Evolutionary conservation across 371 early-diverging fungal genomes (phyloP), one percentile per base, ranked within the genome.

Genomic region (Mortierella sp.): DNA sequence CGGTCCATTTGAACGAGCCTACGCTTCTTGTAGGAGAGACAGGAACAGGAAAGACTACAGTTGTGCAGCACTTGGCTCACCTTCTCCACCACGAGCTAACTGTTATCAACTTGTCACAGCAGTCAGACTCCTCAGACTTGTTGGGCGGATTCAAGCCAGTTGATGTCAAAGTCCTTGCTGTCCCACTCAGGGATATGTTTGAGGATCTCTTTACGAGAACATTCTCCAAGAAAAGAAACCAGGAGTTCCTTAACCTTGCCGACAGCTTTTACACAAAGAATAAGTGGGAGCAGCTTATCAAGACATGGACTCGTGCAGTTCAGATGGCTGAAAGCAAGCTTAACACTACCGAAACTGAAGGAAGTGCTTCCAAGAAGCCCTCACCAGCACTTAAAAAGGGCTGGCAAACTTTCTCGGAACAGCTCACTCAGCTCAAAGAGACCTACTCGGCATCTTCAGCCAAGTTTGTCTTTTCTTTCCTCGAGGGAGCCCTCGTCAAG

Each of bases 41-140:
- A 0, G 99, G 99, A 57, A 96, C 98, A 1, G 99, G 99, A 63
- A 99, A 99, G 84, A 99, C 99, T 0, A 96, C 99, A 0, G 91
- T 97, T 3, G 93, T 99, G 16, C 99, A 99, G 83, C 92, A 96
- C 58, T 85, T 99, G 30, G 96, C 99, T 7, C 84, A 91, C 37
- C 85, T 92, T 80, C 82, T 93, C 62, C 86, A 91, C 63, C 91
- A 93, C 43, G 88, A 91, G 53, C 89, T 99, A 63, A 85, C 91
- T 15, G 98, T 97, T 23, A 90, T 99, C 72, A 99, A 99, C 81
- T 88, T 99, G 82, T 97, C 97, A 21, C 98, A 98, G 79, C 99
- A 99, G 82, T 93, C 97, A 25, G 99, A 99, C 68, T 91, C 96
- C 30, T 91, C 95, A 15, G 99, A 99, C 82, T 80, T 99, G 28